phyloP scores from a whole-genome alignment of 176 grass and related monocot genomes.

The Dendrocalamus sinicus region DNA sequence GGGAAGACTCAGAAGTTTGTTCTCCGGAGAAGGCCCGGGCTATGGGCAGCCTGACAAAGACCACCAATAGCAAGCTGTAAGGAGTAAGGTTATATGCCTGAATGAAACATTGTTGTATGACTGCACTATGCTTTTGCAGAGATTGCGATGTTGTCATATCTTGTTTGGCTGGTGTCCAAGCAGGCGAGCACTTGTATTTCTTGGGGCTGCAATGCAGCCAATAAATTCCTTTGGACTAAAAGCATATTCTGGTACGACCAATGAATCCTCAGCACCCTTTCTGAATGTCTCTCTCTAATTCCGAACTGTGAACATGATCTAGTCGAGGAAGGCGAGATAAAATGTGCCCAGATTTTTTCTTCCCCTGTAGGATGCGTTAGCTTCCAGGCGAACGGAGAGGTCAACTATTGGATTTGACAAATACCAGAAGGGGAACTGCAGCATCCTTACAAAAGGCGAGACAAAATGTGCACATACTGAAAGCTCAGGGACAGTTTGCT shows the following conservation, averaged over 20 bases:
- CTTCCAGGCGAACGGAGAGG: neutral
- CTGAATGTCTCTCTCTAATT: neutral
- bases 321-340: neutral
- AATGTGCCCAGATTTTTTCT: neutral
- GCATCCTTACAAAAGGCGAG: neutral
- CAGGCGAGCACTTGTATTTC: neutral
- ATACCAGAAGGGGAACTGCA: neutral
- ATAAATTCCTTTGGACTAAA: neutral
- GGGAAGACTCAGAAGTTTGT: conserved; percentile 61
- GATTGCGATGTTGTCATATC: neutral
- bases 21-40: conserved; percentile 57
- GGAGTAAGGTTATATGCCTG: neutral
- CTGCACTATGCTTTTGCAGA: neutral
- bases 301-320: neutral
- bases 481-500: neutral
- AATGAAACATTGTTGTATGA: neutral
- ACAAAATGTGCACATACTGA: neutral
- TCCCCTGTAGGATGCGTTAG: too few relatives aligned
- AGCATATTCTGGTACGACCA: neutral
- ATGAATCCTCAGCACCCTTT: neutral
- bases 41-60: conserved; percentile 50
- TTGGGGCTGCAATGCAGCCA: neutral
- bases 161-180: neutral
- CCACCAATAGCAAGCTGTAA: conserved; percentile 29
- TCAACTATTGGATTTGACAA: neutral